phyloP scores from a whole-genome alignment of 305 asterid species.

The Plantago coronopus region DNA sequence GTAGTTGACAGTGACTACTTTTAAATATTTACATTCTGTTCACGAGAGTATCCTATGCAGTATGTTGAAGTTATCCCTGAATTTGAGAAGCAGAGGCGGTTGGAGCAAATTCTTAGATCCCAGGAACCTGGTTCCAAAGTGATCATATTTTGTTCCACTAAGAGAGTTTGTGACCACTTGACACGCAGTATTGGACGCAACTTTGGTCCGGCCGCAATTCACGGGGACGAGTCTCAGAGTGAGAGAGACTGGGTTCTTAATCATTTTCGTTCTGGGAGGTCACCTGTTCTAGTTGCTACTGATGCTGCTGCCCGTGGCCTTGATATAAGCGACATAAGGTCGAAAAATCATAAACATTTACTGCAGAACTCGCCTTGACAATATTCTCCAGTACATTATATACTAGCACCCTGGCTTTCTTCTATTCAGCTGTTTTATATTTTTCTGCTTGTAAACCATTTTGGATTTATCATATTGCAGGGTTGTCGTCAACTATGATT shows the following conservation, averaged over 20 bases:
- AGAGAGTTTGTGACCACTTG: slow-evolving; percentile 83
- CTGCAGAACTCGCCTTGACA: neutral
- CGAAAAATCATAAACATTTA: slow-evolving; percentile 21
- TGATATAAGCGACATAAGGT: slow-evolving; percentile 89
- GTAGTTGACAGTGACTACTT: neutral
- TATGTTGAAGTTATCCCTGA: slow-evolving; percentile 86
- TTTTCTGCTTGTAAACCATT: slow-evolving; percentile 7
- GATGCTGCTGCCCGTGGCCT: slow-evolving; percentile 99
- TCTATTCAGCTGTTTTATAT: neutral
- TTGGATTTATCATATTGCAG: slow-evolving; percentile 34
- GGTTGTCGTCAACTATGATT: slow-evolving; percentile 86
- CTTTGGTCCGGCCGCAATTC: slow-evolving; percentile 94
- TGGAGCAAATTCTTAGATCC: slow-evolving; percentile 91
- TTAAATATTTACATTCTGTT: slow-evolving; percentile 8
- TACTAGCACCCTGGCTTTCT: neutral
- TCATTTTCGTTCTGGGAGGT: slow-evolving; percentile 79
- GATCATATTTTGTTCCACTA: slow-evolving; percentile 88
- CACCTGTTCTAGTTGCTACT: slow-evolving; percentile 89
- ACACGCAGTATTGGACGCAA: slow-evolving; percentile 77
- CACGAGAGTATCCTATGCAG: slow-evolving; percentile 38
- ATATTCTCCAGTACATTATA: neutral
- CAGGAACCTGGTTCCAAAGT: slow-evolving; percentile 84
- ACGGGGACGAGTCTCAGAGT: slow-evolving; percentile 90
- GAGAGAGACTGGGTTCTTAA: slow-evolving; percentile 95
- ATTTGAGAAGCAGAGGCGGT: slow-evolving; percentile 88